Conservation (phyloP, 331 rosid genomes). For the Acacia pycnantha region DNA sequence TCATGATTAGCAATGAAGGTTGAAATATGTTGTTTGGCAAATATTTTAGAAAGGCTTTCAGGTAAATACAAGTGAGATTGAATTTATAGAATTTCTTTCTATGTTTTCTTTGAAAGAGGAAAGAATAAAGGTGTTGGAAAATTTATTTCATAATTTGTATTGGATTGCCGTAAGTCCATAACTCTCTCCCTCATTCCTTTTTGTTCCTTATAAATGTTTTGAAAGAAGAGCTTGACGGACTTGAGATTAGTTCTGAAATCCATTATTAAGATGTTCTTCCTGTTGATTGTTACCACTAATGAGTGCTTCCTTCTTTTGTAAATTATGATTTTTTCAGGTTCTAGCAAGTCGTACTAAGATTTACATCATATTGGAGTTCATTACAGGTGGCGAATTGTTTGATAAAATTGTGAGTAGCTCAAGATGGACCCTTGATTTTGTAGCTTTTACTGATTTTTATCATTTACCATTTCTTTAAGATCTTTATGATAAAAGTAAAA, state of each 20-base stretch:
- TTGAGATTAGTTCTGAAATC: constrained; percentile 4
- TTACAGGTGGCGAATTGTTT: constrained; percentile 92
- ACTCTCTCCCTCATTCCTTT: background rate
- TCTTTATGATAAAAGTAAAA: constrained; percentile 22
- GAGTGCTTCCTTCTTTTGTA: constrained; percentile 21
- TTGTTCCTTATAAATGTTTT: constrained; percentile 11
- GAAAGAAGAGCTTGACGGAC: background rate
- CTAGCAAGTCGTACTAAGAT: constrained; percentile 90
- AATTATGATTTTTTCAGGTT: constrained; percentile 52
- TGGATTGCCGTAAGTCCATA: constrained; percentile 20
- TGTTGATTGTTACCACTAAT: constrained; percentile 6
- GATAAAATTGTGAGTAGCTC: constrained; percentile 82
- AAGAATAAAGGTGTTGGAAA: background rate
- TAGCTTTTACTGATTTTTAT: constrained; percentile 14
- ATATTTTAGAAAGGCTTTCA: background rate
- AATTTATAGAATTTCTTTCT: background rate
- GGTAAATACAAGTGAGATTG: constrained; percentile 6
- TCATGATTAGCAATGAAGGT: constrained; percentile 8
- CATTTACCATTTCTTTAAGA: constrained; percentile 10
- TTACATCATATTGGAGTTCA: constrained; percentile 87
- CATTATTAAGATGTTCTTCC: constrained; percentile 9
- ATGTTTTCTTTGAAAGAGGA: constrained; percentile 7
- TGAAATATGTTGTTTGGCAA: constrained; percentile 3
- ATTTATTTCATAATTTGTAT: background rate
- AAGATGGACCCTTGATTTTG: constrained; percentile 8